A percentile compares a stretch with the other conserved stretches of the same genome.
Evolutionary conservation across 345 rosid species (phyloP).

Genomic region (Luvunga scandens): DNA sequence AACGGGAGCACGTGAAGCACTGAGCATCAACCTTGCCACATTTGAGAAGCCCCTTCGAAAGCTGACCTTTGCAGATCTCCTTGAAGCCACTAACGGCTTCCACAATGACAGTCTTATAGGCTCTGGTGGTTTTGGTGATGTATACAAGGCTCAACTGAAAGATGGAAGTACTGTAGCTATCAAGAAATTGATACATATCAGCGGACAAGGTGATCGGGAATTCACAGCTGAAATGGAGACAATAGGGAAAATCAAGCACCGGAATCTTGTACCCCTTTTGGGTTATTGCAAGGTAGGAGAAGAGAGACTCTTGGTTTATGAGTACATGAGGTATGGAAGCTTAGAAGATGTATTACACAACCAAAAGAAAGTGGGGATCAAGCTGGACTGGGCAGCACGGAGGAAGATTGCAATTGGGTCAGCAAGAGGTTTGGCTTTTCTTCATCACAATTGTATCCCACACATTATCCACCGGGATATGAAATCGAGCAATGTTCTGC

Average conservation of each 20-base stretch:
- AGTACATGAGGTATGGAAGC: constrained; percentile 93
- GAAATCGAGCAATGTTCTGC: constrained; percentile 94
- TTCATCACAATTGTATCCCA: constrained; percentile 86
- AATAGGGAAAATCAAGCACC: constrained; percentile 90
- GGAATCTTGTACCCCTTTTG: constrained; percentile 86
- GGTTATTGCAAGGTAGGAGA: constrained; percentile 93
- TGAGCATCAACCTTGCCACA: constrained; percentile 79
- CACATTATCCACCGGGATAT: constrained; percentile 94
- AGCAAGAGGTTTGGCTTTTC: constrained; percentile 86
- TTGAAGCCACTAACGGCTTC: constrained; percentile 88
- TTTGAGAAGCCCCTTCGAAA: constrained; percentile 83
- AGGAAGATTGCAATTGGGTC: constrained; percentile 87
- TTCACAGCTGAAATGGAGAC: constrained; percentile 99
- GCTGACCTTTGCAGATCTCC: constrained; percentile 90
- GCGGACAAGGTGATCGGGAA: constrained; percentile 97
- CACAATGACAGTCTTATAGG: constrained; percentile 83
- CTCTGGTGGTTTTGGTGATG: constrained; percentile 97
- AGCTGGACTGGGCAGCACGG: constrained; percentile 77
- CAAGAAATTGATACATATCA: constrained; percentile 86
- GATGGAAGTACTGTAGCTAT: constrained; percentile 90
- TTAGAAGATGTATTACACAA: constrained; percentile 85
- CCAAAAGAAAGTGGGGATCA: constrained; percentile 64
- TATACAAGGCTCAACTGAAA: constrained; percentile 81
- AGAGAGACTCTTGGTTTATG: constrained; percentile 89
- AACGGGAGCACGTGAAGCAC: constrained; percentile 63